Evolutionary conservation across 202 grass and related monocot species (phyloP).

Genomic region (Hordeum pubiflorum): DNA sequence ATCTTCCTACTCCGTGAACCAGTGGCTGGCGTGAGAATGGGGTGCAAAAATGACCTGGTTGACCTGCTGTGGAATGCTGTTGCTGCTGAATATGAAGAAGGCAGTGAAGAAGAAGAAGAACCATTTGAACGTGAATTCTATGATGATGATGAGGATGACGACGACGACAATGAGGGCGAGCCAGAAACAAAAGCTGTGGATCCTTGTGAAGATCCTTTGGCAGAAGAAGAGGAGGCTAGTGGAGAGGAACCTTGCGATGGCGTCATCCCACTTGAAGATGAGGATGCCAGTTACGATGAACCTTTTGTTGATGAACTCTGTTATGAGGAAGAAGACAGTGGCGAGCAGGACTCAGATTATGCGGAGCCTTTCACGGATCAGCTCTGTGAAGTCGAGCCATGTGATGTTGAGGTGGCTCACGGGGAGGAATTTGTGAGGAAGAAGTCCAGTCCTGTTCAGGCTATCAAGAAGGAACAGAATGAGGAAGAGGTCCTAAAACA

Average conservation of each 20-base stretch:
- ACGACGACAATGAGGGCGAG: not conserved
- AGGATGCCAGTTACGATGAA: slow-evolving; percentile 19
- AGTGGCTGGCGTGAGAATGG: slow-evolving; percentile 6
- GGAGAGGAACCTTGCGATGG: not conserved
- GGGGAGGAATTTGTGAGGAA: slow-evolving; percentile 2
- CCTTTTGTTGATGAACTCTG: slow-evolving; percentile 10
- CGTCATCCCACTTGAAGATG: not conserved
- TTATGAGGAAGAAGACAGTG: slow-evolving; percentile 12
- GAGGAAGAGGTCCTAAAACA: slow-evolving; percentile 7
- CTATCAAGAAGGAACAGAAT: slow-evolving; percentile 11
- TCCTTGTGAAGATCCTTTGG: not conserved
- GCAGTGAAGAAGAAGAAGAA: slow-evolving; percentile 29
- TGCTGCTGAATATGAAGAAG: slow-evolving; percentile 31
- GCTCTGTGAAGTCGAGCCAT: slow-evolving; percentile 2
- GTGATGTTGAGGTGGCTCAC: not conserved
- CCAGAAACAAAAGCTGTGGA: not conserved
- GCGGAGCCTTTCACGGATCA: not conserved
- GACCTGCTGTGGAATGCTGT: not conserved
- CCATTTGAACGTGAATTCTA: slow-evolving; percentile 39
- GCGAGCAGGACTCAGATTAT: not conserved
- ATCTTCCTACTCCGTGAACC: slow-evolving; percentile 10
- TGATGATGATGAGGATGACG: slow-evolving; percentile 9
- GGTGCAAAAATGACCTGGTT: not conserved
- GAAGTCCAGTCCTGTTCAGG: not conserved
- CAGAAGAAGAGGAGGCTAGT: not conserved